A percentile compares a stretch with the other conserved stretches of the same genome.
phyloP scores from a whole-genome alignment of 1,284 basidiomycete species.

The Leccinum ponderosum region DNA sequence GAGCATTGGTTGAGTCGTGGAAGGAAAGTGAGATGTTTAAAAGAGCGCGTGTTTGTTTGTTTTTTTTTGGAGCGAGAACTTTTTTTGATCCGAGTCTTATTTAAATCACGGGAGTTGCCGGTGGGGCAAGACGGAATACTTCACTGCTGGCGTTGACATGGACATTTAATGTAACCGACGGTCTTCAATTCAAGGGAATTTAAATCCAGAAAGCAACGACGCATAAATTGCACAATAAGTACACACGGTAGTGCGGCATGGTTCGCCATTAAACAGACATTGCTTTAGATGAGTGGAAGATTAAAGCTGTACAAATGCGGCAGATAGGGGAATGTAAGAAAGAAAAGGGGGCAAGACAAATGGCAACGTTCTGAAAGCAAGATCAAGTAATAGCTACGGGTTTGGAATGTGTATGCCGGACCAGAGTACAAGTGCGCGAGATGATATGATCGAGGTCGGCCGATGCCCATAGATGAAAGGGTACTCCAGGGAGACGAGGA shows the following conservation, averaged over 20 bases:
- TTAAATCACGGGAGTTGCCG: background rate
- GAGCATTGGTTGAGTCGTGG: conserved; percentile 20
- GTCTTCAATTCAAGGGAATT: background rate
- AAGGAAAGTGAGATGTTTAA: background rate
- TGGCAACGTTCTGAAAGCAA: conserved; percentile 46
- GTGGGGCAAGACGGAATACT: background rate
- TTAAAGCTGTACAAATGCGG: conserved; percentile 58
- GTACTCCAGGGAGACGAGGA: conserved; percentile 34
- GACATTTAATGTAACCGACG: background rate
- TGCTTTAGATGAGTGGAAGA: conserved; percentile 40
- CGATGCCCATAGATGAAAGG: conserved; percentile 35
- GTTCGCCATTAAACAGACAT: conserved; percentile 40
- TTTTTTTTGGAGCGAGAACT: background rate
- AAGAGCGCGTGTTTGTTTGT: background rate
- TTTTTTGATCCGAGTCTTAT: background rate
- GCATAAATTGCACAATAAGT: conserved; percentile 40
- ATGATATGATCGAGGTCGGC: conserved; percentile 45
- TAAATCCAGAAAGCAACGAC: conserved; percentile 29
- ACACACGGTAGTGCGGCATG: conserved; percentile 37
- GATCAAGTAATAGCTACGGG: conserved; percentile 45
- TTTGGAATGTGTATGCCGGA: conserved; percentile 48
- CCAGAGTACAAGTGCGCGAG: conserved; percentile 70
- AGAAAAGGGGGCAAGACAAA: conserved; percentile 31
- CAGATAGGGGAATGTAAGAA: conserved; percentile 40
- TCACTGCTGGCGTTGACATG: background rate